Evolutionary conservation across 176 grass and related monocot species (phyloP).

Genomic region (Triticum dicoccoides): DNA sequence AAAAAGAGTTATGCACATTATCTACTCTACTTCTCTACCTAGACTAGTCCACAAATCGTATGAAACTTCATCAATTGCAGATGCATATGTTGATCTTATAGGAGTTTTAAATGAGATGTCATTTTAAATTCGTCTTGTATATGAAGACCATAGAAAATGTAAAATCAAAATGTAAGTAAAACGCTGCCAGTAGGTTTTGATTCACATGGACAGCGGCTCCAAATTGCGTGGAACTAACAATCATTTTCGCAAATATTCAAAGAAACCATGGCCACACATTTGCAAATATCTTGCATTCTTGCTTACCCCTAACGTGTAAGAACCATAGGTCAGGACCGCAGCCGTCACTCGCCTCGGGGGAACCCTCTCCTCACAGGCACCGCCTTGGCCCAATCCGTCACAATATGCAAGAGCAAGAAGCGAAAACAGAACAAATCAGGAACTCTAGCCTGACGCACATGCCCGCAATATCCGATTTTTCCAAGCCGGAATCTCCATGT

Average conservation of each 20-base stretch:
- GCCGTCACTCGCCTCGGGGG: background rate
- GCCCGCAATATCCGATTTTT: background rate
- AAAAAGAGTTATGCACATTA: no score
- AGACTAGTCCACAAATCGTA: no score
- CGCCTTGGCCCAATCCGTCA: constrained; percentile 48
- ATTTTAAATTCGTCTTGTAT: no score
- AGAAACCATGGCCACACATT: background rate
- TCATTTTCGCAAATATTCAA: background rate
- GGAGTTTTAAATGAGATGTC: no score
- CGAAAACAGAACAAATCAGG: background rate
- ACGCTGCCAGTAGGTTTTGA: no score
- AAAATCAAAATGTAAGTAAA: no score
- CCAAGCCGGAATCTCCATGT: background rate
- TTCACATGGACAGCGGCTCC: no score
- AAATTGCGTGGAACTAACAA: no score
- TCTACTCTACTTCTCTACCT: no score
- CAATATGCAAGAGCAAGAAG: constrained; percentile 39
- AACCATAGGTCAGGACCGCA: constrained; percentile 56
- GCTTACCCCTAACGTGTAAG: constrained; percentile 71
- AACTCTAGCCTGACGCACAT: background rate
- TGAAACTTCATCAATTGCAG: no score
- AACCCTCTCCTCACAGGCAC: background rate
- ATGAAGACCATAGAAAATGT: no score
- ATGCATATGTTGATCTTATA: no score
- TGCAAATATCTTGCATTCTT: background rate